These are phyloP conservation scores for Picochlorum sp. DNA, from an alignment of 139 green algal species.

Conservation along the genomic window DNA sequence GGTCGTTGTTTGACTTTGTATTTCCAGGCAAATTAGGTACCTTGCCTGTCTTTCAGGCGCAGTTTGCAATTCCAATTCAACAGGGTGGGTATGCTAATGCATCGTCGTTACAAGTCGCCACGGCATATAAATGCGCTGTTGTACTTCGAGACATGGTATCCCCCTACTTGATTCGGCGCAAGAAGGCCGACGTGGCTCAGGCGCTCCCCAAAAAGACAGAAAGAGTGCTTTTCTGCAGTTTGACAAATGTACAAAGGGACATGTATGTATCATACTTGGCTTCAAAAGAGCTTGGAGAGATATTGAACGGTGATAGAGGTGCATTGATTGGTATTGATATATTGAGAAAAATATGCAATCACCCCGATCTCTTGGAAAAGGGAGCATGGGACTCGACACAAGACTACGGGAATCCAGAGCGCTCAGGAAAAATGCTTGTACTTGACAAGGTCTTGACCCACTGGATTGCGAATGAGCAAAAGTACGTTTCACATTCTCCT, in stretches of 20 bases:
- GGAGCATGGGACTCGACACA: constrained; percentile 30
- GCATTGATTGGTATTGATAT: constrained; percentile 90
- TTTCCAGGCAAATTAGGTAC: constrained; percentile 96
- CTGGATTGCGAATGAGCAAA: constrained; percentile 50
- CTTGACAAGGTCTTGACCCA: constrained; percentile 56
- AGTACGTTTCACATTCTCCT: background rate
- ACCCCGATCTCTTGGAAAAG: constrained; percentile 91
- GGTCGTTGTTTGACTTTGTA: constrained; percentile 98
- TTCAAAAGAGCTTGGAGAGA: constrained; percentile 51
- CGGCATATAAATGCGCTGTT: constrained; percentile 82
- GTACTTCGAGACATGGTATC: constrained; percentile 89
- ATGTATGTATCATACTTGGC: constrained; percentile 81
- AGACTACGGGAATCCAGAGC: constrained; percentile 51
- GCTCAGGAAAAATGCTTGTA: constrained; percentile 82
- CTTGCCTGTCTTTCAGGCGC: constrained; percentile 88
- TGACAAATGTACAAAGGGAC: constrained; percentile 74
- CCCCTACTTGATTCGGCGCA: constrained; percentile 89
- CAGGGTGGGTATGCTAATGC: constrained; percentile 85
- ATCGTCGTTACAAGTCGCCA: constrained; percentile 67
- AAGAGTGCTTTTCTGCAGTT: constrained; percentile 90
- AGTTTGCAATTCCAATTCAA: constrained; percentile 93
- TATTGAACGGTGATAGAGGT: constrained; percentile 42
- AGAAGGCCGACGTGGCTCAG: constrained; percentile 82
- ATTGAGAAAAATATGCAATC: constrained; percentile 98
- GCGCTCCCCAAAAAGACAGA: constrained; percentile 93